Percentiles rank a stretch among this genome's conserved stretches.
These are phyloP conservation scores for Backusella mclennaniae DNA, from an alignment of 192 early-diverging fungal species.

Conservation along the genomic window DNA sequence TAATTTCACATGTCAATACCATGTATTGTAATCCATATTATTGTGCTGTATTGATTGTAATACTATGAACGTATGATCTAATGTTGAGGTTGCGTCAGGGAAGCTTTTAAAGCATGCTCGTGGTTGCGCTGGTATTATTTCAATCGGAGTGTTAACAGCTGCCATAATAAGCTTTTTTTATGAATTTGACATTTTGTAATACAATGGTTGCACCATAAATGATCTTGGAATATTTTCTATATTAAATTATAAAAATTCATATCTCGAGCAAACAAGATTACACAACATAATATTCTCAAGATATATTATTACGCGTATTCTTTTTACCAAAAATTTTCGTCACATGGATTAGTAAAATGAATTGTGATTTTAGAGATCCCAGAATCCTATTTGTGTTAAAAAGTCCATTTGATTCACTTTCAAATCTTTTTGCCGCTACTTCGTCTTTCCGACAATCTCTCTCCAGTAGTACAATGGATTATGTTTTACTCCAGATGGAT, in stretches of 20 bases:
- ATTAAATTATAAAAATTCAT: not conserved
- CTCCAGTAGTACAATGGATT: constrained; percentile 29
- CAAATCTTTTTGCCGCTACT: constrained; percentile 40
- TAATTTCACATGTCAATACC: not conserved
- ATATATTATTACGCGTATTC: not conserved
- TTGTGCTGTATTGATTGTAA: not conserved
- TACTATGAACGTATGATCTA: constrained; percentile 89
- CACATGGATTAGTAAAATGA: constrained; percentile 38
- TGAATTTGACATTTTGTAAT: constrained; percentile 67
- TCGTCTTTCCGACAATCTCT: constrained; percentile 28
- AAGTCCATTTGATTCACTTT: constrained; percentile 34
- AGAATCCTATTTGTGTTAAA: constrained; percentile 33
- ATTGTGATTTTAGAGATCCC: constrained; percentile 31
- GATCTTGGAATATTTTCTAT: constrained; percentile 21
- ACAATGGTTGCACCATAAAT: constrained; percentile 64
- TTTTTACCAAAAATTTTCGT: constrained; percentile 43
- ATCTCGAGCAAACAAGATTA: not conserved
- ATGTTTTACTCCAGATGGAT: not conserved
- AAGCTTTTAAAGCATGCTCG: constrained; percentile 79
- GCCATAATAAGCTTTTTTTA: constrained; percentile 57
- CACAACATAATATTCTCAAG: not conserved
- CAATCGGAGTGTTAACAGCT: not conserved
- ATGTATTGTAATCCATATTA: not conserved
- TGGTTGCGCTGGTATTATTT: constrained; percentile 49
- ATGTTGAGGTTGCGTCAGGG: constrained; percentile 66